Base-by-base conservation (phyloP, 371 early-diverging fungal species). In the Apophysomyces ossiformis region DNA sequence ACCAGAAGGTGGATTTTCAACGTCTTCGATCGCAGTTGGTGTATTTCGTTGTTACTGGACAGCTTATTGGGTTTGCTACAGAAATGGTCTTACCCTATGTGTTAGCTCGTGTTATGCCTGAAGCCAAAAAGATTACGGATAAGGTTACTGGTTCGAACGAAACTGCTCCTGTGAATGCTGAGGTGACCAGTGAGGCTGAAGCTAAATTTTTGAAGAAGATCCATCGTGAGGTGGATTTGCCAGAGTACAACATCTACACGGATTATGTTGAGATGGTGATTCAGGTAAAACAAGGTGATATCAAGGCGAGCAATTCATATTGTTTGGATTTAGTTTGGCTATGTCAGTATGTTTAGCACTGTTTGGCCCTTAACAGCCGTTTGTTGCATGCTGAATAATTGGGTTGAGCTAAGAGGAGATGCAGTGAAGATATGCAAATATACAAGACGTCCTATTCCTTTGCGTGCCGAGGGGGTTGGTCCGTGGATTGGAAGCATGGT, bases 231-330 rank as follows among this genome's bases (percentile, higher is more conserved):
- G 81, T 79, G 11, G 86, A 68, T n/a, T 73, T 92, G 63, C 90
- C 90, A 6, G 87, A 82, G 46, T 95, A 96, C 70, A 88, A 90
- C 69, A 88, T 93, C 37, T 94, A 90, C 63, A 89, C 89, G 41
- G 96, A 96, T 70, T 95, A 95, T 75, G 90, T 91, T 37, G 96
- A 96, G 70, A 93, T 96, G 94, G 89, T 91, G 47, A 88, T 91
- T 57, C 95, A 95, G 82, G 89, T 89, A 84, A 59, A 43, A n/a
- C n/a, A n/a, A 45, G 32, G 32, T 26, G 37, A 64, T 41, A 57
- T 8, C 0, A 9, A 16, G 12, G n/a, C 9, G 13, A 56, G 16
- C 26, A 7, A 9, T 39, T 7, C 0, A 37, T 58, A 50, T 59
- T 16, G n/a, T 44, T 12, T 69, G 12, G 15, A n/a, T 37, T 15